Conservation (phyloP, 208 protist species). For the Vickermania spadyakhi region DNA sequence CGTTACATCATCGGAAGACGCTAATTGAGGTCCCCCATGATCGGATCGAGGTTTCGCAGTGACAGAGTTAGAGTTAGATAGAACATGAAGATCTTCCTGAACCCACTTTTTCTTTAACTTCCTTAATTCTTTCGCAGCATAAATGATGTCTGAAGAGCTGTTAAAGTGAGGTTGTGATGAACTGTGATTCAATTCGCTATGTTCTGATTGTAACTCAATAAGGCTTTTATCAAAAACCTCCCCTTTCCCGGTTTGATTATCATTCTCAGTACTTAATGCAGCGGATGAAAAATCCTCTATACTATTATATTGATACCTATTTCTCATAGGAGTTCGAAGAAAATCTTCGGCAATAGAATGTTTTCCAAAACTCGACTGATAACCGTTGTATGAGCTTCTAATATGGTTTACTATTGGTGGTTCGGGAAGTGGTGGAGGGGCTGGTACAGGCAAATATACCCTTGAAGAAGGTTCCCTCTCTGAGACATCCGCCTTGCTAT, state of each 20-base stretch:
- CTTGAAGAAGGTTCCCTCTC: not conserved
- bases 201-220: conserved; percentile 1
- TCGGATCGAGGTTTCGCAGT: not conserved
- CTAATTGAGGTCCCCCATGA: not conserved
- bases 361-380: not conserved
- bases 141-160: not conserved
- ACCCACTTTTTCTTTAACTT: not conserved
- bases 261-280: not conserved
- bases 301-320: not conserved
- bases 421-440: not conserved
- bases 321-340: not conserved
- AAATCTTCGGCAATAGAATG: not conserved
- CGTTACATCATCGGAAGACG: not conserved
- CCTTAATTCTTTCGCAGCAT: not conserved
- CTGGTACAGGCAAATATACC: not conserved
- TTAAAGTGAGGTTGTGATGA: not conserved
- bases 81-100: not conserved
- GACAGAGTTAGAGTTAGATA: not conserved
- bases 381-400: not conserved
- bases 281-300: not conserved
- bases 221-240: not conserved
- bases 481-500: not conserved
- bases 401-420: not conserved
- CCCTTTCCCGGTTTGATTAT: not conserved
- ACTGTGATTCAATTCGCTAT: not conserved